Base-by-base conservation (phyloP, 202 grass and related monocot species). In the Elaeis oleifera region DNA sequence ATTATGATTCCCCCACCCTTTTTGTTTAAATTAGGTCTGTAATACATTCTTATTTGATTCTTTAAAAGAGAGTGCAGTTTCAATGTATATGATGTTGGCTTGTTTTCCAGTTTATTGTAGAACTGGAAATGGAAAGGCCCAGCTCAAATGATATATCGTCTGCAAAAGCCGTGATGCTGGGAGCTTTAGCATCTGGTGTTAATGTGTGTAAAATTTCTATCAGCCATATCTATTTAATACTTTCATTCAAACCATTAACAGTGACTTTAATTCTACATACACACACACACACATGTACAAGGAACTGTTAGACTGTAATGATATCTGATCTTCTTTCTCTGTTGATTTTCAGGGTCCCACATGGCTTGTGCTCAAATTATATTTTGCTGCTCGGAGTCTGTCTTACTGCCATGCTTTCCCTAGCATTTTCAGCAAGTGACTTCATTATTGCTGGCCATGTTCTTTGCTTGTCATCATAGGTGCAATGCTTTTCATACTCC, bases 371-470 rank as follows among this genome's bases (percentile, higher is more conserved):
- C 71, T 97, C 44, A 83, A 86, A 67, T 74, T 22, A 74, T 80
- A 67, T 97, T 97, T 77, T 97, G 71, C 74, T 97, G 44, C 72
- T 97, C 25, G 82, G 72, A 1, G 63, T 86, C 17, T 92, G 81
- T 74, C 78, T 97, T 69, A 77, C 70, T 9, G 74, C 88, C 4
- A 89, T 97, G 88, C 84, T 97, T 52, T 72, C 85, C 60, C 80
- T 97, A 29, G 92, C 92, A 65, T 82, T 92, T 63, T 85, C 83
- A 19, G 92, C 84, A 50, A 86, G 83, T 48, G 83, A 92, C 27
- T 92, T 97, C 19, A 53, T 86, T 50, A 84, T 97, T 58, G 77
- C 82, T 27, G 87, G 68, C 23, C 87, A 97, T 67, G 79, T 97
- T 76, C 55, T 90, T 81, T 97, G 69, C 84, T 97, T 9, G 72